phyloP scores from a whole-genome alignment of 2,329 filamentous ascomycete species.

The Penicillium sclerotiorum region DNA sequence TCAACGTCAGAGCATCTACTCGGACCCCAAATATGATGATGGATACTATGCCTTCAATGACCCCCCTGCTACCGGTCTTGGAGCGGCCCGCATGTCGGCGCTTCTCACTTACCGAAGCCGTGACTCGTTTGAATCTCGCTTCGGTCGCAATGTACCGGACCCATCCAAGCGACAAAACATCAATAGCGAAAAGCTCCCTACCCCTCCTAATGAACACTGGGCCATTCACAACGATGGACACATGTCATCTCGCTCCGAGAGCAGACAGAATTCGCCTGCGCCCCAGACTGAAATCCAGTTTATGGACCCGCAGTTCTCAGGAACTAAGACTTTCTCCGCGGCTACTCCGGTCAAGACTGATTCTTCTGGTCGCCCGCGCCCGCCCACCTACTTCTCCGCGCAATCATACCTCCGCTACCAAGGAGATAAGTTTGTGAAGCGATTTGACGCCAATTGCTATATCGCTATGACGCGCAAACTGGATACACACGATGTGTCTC shows the following conservation, averaged over 20 bases:
- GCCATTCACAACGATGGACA: slow-evolving; percentile 84
- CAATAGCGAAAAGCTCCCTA: slow-evolving; percentile 64
- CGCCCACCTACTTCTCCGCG: slow-evolving; percentile 92
- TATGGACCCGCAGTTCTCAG: slow-evolving; percentile 71
- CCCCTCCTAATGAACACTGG: slow-evolving; percentile 72
- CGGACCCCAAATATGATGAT: slow-evolving; percentile 96
- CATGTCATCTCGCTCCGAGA: slow-evolving; percentile 55
- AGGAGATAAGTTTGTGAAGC: slow-evolving; percentile 91
- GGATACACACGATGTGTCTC: slow-evolving; percentile 93
- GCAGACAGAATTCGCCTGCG: slow-evolving; percentile 33
- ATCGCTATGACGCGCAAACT: slow-evolving; percentile 98
- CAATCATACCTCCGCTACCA: slow-evolving; percentile 98
- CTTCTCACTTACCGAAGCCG: slow-evolving; percentile 93
- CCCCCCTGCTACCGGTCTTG: slow-evolving; percentile 81
- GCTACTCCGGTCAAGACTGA: slow-evolving; percentile 26
- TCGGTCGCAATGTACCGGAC: slow-evolving; percentile 90
- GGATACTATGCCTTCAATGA: slow-evolving; percentile 91
- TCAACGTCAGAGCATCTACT: slow-evolving; percentile 75
- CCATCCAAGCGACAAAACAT: slow-evolving; percentile 81
- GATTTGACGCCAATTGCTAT: slow-evolving; percentile 98
- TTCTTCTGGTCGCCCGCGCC: slow-evolving; percentile 38
- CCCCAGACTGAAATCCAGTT: slow-evolving; percentile 40
- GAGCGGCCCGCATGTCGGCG: slow-evolving; percentile 94
- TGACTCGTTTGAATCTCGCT: slow-evolving; percentile 94
- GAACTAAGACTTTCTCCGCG: slow-evolving; percentile 58